phyloP scores from a whole-genome alignment of 1,284 basidiomycete species.

The Ustilago trichophora region DNA sequence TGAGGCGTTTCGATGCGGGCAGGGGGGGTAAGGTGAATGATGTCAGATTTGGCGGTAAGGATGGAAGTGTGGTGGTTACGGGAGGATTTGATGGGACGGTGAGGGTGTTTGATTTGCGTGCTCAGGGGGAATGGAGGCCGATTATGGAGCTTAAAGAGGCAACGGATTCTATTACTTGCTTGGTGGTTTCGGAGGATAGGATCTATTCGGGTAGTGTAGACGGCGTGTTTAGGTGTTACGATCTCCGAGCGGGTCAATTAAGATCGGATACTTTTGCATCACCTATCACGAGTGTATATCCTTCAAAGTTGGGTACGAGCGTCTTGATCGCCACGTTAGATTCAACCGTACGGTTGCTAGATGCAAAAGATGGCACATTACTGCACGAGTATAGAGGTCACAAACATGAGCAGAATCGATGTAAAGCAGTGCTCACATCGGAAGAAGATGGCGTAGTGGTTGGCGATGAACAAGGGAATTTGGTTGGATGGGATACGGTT shows the following conservation, averaged over 20 bases:
- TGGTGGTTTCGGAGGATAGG: constrained; percentile 70
- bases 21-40: constrained; percentile 80
- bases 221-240: constrained; percentile 89
- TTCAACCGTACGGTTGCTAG: constrained; percentile 84
- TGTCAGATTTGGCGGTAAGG: constrained; percentile 75
- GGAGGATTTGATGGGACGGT: constrained; percentile 70
- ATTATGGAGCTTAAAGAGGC: constrained; percentile 93
- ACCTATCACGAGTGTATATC: constrained; percentile 75
- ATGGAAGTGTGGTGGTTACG: constrained; percentile 41
- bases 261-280: constrained; percentile 85
- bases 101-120: constrained; percentile 72
- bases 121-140: constrained; percentile 70
- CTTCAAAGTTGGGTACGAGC: constrained; percentile 78
- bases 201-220: constrained; percentile 85
- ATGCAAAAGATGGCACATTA: constrained; percentile 80
- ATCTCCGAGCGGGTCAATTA: constrained; percentile 88
- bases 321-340: constrained; percentile 85
- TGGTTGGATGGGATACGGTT: constrained; percentile 93
- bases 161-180: constrained; percentile 76
- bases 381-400: constrained; percentile 87
- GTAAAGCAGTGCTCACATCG: constrained; percentile 80
- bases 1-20: constrained; percentile 82
- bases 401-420: constrained; percentile 77
- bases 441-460: constrained; percentile 81
- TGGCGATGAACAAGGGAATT: constrained; percentile 85